Evolutionary conservation across 2,329 filamentous ascomycete species (phyloP).

Genomic region (Proliferodiscus dingleyae): DNA sequence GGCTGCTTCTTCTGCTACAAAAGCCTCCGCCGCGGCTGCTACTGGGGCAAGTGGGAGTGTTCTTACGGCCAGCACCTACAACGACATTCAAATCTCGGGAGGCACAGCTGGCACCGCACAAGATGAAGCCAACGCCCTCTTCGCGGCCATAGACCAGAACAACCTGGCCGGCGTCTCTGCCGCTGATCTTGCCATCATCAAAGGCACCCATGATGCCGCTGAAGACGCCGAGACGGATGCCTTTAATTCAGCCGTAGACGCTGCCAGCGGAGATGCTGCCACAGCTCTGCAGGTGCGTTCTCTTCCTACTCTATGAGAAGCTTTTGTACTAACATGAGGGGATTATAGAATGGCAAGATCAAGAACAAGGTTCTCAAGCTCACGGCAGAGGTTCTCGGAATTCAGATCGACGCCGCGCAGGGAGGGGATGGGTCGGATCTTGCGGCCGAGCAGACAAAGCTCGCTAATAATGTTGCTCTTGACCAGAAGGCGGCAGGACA

Average conservation of each 20-base stretch:
- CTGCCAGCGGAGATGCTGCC: slow-evolving; percentile 40
- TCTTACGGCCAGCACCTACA: slow-evolving; percentile 35
- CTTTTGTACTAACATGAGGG: neutral
- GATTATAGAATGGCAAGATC: slow-evolving; percentile 46
- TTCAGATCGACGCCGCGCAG: slow-evolving; percentile 47
- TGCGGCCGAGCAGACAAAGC: slow-evolving; percentile 44
- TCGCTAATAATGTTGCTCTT: slow-evolving; percentile 47
- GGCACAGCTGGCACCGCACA: slow-evolving; percentile 43
- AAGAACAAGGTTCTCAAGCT: slow-evolving; percentile 59
- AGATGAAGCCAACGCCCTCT: slow-evolving; percentile 40
- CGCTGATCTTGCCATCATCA: slow-evolving; percentile 44
- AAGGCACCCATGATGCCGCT: slow-evolving; percentile 46
- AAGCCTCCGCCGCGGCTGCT: slow-evolving; percentile 7
- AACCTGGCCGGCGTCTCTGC: slow-evolving; percentile 40
- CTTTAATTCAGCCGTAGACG: slow-evolving; percentile 51
- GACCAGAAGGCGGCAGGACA: slow-evolving; percentile 45
- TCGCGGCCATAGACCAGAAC: slow-evolving; percentile 36
- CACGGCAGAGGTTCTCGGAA: slow-evolving; percentile 45
- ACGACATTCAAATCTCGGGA: slow-evolving; percentile 43
- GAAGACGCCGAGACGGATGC: slow-evolving; percentile 49
- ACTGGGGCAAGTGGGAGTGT: slow-evolving; percentile 25
- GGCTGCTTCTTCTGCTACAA: slow-evolving; percentile 8
- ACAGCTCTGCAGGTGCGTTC: slow-evolving; percentile 42
- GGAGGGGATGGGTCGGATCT: slow-evolving; percentile 40
- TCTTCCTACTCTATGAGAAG: neutral